Conservation (phyloP, 2,329 filamentous ascomycete genomes). For the Aspergillus flavus region DNA sequence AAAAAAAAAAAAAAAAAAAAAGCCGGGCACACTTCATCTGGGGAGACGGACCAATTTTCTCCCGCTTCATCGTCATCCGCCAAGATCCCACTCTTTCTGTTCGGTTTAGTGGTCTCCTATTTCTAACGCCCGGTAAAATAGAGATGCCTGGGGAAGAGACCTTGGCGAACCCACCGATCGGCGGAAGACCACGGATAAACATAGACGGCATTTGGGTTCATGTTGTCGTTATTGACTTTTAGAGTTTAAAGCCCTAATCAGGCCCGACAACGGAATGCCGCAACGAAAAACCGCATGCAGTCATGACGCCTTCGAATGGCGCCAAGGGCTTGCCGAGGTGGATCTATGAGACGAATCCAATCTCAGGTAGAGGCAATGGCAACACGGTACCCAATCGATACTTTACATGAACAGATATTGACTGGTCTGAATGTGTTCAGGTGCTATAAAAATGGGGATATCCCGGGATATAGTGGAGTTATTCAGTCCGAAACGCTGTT, state of each 20-base stretch:
- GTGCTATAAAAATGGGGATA: not conserved
- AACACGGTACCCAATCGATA: constrained; percentile 10
- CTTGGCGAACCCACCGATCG: constrained; percentile 18
- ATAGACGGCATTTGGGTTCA: constrained; percentile 5
- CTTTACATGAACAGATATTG: constrained; percentile 6
- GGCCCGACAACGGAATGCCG: constrained; percentile 1
- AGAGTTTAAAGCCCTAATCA: constrained; percentile 1
- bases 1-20: no score
- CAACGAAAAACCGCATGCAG: constrained; percentile 10
- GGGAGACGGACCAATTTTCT: not conserved
- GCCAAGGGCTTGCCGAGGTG: constrained; percentile 13
- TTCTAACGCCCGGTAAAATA: not conserved
- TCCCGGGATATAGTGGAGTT: not conserved
- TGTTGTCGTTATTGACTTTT: constrained; percentile 10
- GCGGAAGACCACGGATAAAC: constrained; percentile 1
- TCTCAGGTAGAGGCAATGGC: constrained; percentile 1
- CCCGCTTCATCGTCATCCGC: not conserved
- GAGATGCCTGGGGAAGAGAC: not conserved
- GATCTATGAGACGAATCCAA: constrained; percentile 19
- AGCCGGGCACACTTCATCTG: not conserved
- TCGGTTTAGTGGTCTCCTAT: constrained; percentile 2
- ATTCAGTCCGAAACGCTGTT: constrained; percentile 2
- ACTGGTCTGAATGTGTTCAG: not conserved
- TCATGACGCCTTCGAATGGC: constrained; percentile 5
- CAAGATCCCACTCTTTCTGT: not conserved